Evolutionary conservation across 257 asterid species (phyloP).

Genomic region (Agastache rugosa): DNA sequence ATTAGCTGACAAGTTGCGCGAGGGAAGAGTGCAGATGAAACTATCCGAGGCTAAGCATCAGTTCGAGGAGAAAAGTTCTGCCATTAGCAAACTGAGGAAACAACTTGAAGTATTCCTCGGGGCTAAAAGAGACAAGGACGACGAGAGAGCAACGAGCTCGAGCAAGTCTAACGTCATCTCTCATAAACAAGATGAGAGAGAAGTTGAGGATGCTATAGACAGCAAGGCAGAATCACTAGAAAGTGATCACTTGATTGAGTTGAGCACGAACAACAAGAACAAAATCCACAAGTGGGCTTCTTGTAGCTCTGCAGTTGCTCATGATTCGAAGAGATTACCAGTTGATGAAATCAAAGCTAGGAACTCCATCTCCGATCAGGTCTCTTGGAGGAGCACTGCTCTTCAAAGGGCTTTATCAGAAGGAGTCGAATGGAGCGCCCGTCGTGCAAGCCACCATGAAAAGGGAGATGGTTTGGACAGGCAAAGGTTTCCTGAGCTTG

Average conservation of each 20-base stretch:
- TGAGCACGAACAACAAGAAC: conserved; percentile 42
- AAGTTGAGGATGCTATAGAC: conserved; percentile 49
- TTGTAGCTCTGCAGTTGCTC: conserved; percentile 33
- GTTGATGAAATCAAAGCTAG: conserved; percentile 44
- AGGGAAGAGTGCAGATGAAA: conserved; percentile 61
- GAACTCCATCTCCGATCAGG: conserved; percentile 55
- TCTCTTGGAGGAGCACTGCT: conserved; percentile 50
- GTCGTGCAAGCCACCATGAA: not conserved
- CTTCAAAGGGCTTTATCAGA: conserved; percentile 67
- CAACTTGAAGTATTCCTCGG: conserved; percentile 78
- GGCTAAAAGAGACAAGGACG: conserved; percentile 51
- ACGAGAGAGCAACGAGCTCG: conserved; percentile 40
- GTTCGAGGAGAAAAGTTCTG: conserved; percentile 64
- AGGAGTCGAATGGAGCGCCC: conserved; percentile 39
- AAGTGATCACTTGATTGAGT: conserved; percentile 65
- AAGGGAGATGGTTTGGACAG: conserved; percentile 34
- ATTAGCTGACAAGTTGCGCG: conserved; percentile 57
- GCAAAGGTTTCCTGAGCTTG: conserved; percentile 51
- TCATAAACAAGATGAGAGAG: conserved; percentile 52
- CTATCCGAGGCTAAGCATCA: conserved; percentile 60
- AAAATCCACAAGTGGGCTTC: conserved; percentile 54
- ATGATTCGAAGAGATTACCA: conserved; percentile 17
- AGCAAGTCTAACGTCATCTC: conserved; percentile 39
- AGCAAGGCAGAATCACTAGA: conserved; percentile 58
- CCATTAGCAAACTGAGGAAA: conserved; percentile 70